Base-by-base conservation (phyloP, 2,329 filamentous ascomycete species). In the Capronia coronata region DNA sequence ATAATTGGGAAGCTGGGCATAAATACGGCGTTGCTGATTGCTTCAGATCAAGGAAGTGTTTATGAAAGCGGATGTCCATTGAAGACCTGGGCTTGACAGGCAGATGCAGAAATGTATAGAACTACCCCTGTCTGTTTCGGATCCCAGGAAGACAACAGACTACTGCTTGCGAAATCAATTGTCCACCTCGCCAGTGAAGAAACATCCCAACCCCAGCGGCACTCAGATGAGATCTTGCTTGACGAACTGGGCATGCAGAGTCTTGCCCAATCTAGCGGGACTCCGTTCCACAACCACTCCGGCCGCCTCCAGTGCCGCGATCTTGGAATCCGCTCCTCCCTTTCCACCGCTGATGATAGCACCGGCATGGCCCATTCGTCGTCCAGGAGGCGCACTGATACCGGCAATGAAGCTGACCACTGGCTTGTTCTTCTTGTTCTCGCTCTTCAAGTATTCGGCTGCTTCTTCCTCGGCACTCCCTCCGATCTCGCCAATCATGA, bases 401-500 rank as follows among this genome's bases (percentile, higher is more conserved):
- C 93, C 93, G 60, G 93, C 93, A 65, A 97, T 97, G 75, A 98
- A 98, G 72, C 86, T 88, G 64, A 97, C 93, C 54, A 94, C 90
- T 65, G 93, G 93, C 83, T 96, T 98, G 73, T 89, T 86, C 70
- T 83, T 76, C 53, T 83, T 90, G 80, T 98, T 97, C 78, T 93
- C 81, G 69, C 82, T 77, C 77, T 86, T 88, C 68, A 97, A 75
- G 79, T 94, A 98, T 65, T 97, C 93, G 64, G 93, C 91, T 32
- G 93, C 93, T 65, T 98, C 93, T 76, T 98, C 93, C 77, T 98
- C 93, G 52, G 93, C 93, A 54, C 86, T 87, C 58, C 93, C 93
- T 73, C 93, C 93, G 68, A 98, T 97, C 77, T 97, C 93, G 68
- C 93, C 93, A 70, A 98, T 97, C 93, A 98, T 96, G 76, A 98